phyloP scores from a whole-genome alignment of 805 yeast genomes.

The Candida vartiovaarae region DNA sequence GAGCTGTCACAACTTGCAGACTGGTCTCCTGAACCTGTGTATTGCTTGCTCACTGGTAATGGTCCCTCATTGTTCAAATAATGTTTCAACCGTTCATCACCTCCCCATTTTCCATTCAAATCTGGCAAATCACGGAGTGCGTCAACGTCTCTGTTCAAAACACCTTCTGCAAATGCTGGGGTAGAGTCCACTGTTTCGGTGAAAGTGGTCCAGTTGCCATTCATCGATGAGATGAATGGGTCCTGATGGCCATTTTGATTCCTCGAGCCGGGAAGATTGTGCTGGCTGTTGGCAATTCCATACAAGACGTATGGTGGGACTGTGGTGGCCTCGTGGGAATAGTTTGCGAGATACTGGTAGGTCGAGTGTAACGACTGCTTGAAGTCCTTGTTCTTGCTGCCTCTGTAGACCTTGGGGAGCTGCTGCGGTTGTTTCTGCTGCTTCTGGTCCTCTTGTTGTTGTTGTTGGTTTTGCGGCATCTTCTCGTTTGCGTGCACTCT shows the following conservation, averaged over 20 bases:
- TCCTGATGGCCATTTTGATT: slow-evolving; percentile 8
- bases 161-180: slow-evolving; percentile 26
- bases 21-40: background rate
- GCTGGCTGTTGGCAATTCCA: slow-evolving; percentile 28
- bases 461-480: no score
- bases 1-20: slow-evolving; percentile 10
- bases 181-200: slow-evolving; percentile 41
- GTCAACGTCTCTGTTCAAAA: slow-evolving; percentile 16
- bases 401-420: background rate
- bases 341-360: slow-evolving; percentile 22
- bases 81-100: slow-evolving; percentile 52
- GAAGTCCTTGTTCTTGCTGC: background rate
- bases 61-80: slow-evolving; percentile 35
- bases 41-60: slow-evolving; percentile 1
- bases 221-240: slow-evolving; percentile 30
- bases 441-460: no score
- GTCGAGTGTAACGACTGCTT: slow-evolving; percentile 6
- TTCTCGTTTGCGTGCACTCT: no score
- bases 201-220: slow-evolving; percentile 46
- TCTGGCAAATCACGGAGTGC: slow-evolving; percentile 29
- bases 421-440: no score
- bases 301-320: slow-evolving; percentile 65
- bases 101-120: slow-evolving; percentile 59
- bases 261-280: background rate
- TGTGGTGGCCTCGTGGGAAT: slow-evolving; percentile 34